Evolutionary conservation across 1,284 basidiomycete genomes (phyloP).

Genomic region (Cutaneotrichosporon curvatum): DNA sequence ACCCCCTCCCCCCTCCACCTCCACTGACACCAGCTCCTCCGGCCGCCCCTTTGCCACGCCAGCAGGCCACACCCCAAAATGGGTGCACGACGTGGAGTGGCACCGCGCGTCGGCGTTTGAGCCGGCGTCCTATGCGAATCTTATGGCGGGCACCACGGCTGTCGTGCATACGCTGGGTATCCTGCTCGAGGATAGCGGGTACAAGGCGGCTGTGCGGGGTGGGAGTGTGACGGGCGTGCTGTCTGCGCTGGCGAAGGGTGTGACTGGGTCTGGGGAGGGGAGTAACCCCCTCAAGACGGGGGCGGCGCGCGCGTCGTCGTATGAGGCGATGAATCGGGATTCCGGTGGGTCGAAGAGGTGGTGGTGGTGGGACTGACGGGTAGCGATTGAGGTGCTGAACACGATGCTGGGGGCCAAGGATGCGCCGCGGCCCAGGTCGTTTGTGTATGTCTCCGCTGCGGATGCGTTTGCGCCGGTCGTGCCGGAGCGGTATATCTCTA

Average conservation of each 20-base stretch:
- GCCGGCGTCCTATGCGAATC: constrained; percentile 63
- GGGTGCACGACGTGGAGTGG: constrained; percentile 74
- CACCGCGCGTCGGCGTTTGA: constrained; percentile 67
- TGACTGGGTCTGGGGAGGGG: constrained; percentile 33
- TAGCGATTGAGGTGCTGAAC: constrained; percentile 55
- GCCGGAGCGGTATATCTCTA: constrained; percentile 73
- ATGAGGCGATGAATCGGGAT: constrained; percentile 81
- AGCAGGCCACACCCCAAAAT: constrained; percentile 80
- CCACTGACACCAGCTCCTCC: constrained; percentile 57
- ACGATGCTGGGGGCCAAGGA: constrained; percentile 52
- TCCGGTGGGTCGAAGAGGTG: constrained; percentile 61
- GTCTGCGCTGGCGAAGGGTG: constrained; percentile 45
- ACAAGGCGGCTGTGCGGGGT: constrained; percentile 65
- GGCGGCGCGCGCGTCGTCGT: constrained; percentile 48
- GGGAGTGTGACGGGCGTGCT: constrained; percentile 56
- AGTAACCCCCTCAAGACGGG: constrained; percentile 60
- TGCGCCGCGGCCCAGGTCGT: constrained; percentile 50
- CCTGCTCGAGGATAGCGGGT: constrained; percentile 70
- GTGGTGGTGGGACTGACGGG: too few relatives aligned
- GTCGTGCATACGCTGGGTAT: constrained; percentile 95
- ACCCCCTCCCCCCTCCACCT: too few relatives aligned
- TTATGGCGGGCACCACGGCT: constrained; percentile 60
- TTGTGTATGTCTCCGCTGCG: constrained; percentile 91
- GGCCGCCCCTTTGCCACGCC: constrained; percentile 77
- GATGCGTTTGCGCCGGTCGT: constrained; percentile 84